Base-by-base conservation (phyloP, 345 rosid species). In the Rhizophora apiculata region DNA sequence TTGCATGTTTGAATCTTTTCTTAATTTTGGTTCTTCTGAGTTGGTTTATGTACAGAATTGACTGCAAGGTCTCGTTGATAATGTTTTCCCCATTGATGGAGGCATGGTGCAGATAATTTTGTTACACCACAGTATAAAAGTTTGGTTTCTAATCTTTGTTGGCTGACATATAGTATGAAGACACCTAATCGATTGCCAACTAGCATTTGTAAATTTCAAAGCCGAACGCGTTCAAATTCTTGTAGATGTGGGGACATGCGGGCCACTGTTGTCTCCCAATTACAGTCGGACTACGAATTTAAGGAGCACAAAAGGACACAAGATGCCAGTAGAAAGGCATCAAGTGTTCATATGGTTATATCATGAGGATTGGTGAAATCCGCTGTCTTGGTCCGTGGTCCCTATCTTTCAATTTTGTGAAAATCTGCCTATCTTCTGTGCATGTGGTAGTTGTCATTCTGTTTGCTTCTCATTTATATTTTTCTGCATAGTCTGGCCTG, bases 241-340 rank as follows among this genome's bases (percentile, higher is more conserved):
- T 2, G 18, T 11, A 10, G 2, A 11, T 39, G 46, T 13, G 48
- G 48, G 48, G 18, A 0, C 48, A 11, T 3, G 48, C 49, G 49
- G 18, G 49, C 49, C 18, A 43, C 13, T 39, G 18, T 43, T 43
- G 49, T 15, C 49, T 43, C 15, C 49, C 49, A 43, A 3, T 11
- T 13, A 43, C 19, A 11, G 19, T 43, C 18, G 19, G 19, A 58
- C 29, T 10, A 9, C 18, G 8, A 58, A 22, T 21, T n/a, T 13
- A 13, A 13, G 16, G 6, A 5, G 8, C 62, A 27, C 29, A 21
- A 13, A n/a, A 0, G 15, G 18, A 27, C 31, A 10, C 4, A 36
- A 55, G 15, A 29, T 26, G 24, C 63, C 53, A 26, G 31, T 53
- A 34, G 69, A 68, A 48, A 63, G 57, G 66, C 20, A 59, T 64